Evolutionary conservation across 202 grass and related monocot species (phyloP).

Genomic region (Eragrostis tef): DNA sequence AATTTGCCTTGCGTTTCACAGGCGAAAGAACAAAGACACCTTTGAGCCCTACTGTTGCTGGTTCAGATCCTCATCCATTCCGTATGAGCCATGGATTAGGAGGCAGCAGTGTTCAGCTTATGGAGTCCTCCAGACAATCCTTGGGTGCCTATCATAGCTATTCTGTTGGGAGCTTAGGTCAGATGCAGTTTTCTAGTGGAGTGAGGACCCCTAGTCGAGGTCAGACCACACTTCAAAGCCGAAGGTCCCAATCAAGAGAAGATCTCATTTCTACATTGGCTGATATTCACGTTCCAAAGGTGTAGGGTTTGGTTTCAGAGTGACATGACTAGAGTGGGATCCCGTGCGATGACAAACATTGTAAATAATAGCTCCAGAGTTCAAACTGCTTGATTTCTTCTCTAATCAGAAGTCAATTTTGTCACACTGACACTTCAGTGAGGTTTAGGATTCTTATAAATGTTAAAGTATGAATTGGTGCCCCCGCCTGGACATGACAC

Average conservation of each 20-base stretch:
- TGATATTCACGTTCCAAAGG: constrained; percentile 79
- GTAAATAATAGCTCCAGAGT: constrained; percentile 63
- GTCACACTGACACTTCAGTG: constrained; percentile 48
- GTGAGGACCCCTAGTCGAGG: constrained; percentile 68
- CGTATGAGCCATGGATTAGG: constrained; percentile 71
- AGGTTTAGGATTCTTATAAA: constrained; percentile 51
- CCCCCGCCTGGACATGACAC: constrained; percentile 32
- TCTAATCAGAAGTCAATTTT: constrained; percentile 69
- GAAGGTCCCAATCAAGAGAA: constrained; percentile 93
- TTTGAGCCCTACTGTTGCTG: constrained; percentile 83
- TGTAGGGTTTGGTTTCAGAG: constrained; percentile 56
- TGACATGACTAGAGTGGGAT: constrained; percentile 51
- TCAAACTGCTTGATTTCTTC: constrained; percentile 49
- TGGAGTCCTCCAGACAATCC: constrained; percentile 69
- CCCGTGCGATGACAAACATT: constrained; percentile 42
- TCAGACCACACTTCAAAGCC: constrained; percentile 87
- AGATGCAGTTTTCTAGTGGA: constrained; percentile 85
- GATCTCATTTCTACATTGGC: constrained; percentile 79
- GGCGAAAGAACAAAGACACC: constrained; percentile 88
- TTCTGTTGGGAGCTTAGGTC: constrained; percentile 92
- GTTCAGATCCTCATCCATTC: constrained; percentile 82
- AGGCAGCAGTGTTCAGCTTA: constrained; percentile 68
- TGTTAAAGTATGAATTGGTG: constrained; percentile 38
- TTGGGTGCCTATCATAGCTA: constrained; percentile 81
- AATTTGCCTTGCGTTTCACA: constrained; percentile 40